A percentile compares a stretch with the other conserved stretches of the same genome.
Evolutionary conservation across 1,139 yeast species (phyloP).

Genomic region (Saccharomyces hybrid): DNA sequence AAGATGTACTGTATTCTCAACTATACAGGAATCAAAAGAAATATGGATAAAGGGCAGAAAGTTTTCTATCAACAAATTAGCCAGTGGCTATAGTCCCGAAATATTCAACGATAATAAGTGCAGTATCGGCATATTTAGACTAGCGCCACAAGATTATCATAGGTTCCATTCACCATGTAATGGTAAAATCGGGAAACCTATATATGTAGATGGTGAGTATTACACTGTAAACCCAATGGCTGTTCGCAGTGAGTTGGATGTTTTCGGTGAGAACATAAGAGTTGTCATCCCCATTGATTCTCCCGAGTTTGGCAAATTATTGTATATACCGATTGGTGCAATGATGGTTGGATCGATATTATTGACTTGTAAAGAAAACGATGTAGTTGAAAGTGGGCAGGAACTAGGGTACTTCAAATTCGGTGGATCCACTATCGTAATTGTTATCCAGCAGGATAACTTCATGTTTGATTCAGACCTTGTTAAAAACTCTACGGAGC

Average conservation of each 20-base stretch:
- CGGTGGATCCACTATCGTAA: constrained; percentile 84
- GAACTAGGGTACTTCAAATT: constrained; percentile 92
- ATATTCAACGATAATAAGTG: constrained; percentile 46
- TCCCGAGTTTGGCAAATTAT: constrained; percentile 63
- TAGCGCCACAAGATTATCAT: constrained; percentile 97
- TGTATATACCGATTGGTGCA: constrained; percentile 85
- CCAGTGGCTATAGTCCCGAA: constrained; percentile 40
- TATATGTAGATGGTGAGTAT: constrained; percentile 75
- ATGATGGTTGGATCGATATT: constrained; percentile 97
- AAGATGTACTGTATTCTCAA: constrained; percentile 64
- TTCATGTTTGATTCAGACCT: constrained; percentile 68
- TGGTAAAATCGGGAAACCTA: constrained; percentile 61
- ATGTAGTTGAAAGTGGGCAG: constrained; percentile 55
- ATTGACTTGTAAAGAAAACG: constrained; percentile 59
- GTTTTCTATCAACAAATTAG: constrained; percentile 58
- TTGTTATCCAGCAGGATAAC: constrained; percentile 41
- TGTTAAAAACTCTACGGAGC: constrained; percentile 53
- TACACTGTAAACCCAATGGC: constrained; percentile 98
- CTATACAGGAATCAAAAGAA: constrained; percentile 56
- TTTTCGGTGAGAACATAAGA: constrained; percentile 85
- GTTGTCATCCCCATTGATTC: constrained; percentile 71
- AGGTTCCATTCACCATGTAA: constrained; percentile 84
- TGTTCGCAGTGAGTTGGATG: constrained; percentile 76
- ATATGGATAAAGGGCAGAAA: constrained; percentile 87
- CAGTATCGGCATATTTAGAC: constrained; percentile 62